A percentile compares a stretch with the other conserved stretches of the same genome.
Conservation (phyloP, 208 protist genomes). For the Phytomonas sp. region DNA sequence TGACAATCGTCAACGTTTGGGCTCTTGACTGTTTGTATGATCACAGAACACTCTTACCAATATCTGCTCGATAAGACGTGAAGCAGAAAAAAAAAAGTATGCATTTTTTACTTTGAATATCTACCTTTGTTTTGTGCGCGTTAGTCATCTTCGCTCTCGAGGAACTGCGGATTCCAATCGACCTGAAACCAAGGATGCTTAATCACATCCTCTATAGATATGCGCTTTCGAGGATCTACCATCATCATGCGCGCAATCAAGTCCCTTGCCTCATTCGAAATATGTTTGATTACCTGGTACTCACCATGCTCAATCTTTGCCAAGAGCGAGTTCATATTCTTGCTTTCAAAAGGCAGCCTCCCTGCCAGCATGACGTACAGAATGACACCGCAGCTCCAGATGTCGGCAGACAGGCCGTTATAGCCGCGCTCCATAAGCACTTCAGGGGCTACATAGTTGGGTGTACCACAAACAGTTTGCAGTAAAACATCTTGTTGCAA, state of each 20-base stretch:
- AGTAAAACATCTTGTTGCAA: conserved; percentile 68
- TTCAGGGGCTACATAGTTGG: conserved; percentile 91
- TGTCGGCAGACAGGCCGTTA: conserved; percentile 92
- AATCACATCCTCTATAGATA: conserved; percentile 86
- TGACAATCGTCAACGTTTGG: too few relatives aligned
- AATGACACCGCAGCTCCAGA: conserved; percentile 95
- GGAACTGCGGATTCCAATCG: conserved; percentile 36
- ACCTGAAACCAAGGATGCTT: conserved; percentile 83
- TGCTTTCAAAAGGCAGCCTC: conserved; percentile 89
- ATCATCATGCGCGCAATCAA: conserved; percentile 75
- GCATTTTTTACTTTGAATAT: too few relatives aligned
- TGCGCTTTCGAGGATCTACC: conserved; percentile 75
- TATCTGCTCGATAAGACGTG: too few relatives aligned
- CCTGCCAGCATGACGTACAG: conserved; percentile 94
- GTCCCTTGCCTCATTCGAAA: conserved; percentile 54
- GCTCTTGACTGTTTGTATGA: too few relatives aligned
- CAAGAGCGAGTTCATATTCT: conserved; percentile 87
- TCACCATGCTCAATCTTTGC: conserved; percentile 89
- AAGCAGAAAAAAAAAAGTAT: too few relatives aligned
- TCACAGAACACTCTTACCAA: too few relatives aligned
- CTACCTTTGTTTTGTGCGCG: too few relatives aligned
- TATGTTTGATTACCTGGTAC: conserved; percentile 76
- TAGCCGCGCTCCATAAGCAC: conserved; percentile 90
- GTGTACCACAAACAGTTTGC: conserved; percentile 89
- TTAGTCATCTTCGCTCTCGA: too few relatives aligned